phyloP scores from a whole-genome alignment of 768 basidiomycete genomes.

The Boletus coccyginus region DNA sequence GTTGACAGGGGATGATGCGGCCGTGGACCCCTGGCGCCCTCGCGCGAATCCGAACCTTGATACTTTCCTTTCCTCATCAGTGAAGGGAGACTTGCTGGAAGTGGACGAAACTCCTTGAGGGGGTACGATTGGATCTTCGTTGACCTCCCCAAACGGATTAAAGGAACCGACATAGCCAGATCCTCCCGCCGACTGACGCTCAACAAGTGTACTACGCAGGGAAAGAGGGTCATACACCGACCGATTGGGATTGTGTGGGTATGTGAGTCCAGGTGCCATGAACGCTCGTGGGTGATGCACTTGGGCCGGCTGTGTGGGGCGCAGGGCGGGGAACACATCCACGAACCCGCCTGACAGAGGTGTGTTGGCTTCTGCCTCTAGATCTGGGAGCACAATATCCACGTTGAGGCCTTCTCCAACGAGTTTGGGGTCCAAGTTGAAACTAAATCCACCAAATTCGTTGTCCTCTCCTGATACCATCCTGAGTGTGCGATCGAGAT shows the following conservation, averaged over 20 bases:
- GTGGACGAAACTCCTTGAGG: slow-evolving; percentile 31
- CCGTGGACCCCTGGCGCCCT: slow-evolving; percentile 58
- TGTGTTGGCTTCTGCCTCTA: slow-evolving; percentile 42
- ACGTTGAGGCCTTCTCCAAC: slow-evolving; percentile 45
- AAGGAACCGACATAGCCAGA: slow-evolving; percentile 71
- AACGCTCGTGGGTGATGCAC: slow-evolving; percentile 32
- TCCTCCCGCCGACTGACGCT: slow-evolving; percentile 44
- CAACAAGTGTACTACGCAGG: slow-evolving; percentile 39
- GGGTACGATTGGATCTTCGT: slow-evolving; percentile 43
- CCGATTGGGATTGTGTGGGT: slow-evolving; percentile 45
- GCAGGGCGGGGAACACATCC: slow-evolving; percentile 68
- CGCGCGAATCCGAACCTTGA: slow-evolving; percentile 83
- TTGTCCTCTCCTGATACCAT: slow-evolving; percentile 63
- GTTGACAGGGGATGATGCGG: slow-evolving; percentile 58
- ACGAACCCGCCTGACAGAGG: slow-evolving; percentile 66
- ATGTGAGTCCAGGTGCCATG: slow-evolving; percentile 50
- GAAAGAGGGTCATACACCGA: slow-evolving; percentile 56
- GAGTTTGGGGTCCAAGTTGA: slow-evolving; percentile 80
- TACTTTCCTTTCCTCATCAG: slow-evolving; percentile 61
- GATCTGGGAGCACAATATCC: slow-evolving; percentile 45
- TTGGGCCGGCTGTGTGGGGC: slow-evolving; percentile 30
- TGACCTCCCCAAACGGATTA: slow-evolving; percentile 71
- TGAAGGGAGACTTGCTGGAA: slow-evolving; percentile 40
- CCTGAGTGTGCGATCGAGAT: slow-evolving; percentile 82
- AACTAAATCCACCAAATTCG: slow-evolving; percentile 72